phyloP scores from a whole-genome alignment of 768 basidiomycete species.

The Plicaturopsis crispa region DNA sequence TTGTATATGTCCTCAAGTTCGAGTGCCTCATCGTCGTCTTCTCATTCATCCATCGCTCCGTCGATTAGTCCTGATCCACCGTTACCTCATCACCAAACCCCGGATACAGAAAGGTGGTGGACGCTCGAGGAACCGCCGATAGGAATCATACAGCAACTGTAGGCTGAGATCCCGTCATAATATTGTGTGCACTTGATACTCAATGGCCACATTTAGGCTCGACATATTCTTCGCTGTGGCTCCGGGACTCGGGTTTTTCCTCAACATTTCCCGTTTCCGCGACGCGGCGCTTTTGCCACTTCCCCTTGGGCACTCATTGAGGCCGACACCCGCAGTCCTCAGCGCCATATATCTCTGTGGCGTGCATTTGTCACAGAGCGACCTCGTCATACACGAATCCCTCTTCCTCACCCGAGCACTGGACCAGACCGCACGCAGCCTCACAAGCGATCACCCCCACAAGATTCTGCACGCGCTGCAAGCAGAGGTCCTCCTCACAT shows the following conservation, averaged over 20 bases:
- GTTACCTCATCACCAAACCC: too few relatives aligned
- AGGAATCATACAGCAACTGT: constrained; percentile 5
- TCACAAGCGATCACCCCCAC: constrained; percentile 17
- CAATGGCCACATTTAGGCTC: constrained; percentile 4
- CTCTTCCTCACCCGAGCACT: constrained; percentile 18
- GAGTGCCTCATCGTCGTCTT: constrained; percentile 4
- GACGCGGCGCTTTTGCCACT: constrained; percentile 15
- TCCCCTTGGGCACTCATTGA: constrained; percentile 6
- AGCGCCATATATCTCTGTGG: constrained; percentile 12
- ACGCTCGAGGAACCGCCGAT: constrained; percentile 4
- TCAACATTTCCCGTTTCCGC: constrained; percentile 32
- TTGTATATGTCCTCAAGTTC: constrained; percentile 8
- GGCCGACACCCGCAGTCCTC: constrained; percentile 1
- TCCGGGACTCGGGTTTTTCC: constrained; percentile 38
- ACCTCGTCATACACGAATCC: constrained; percentile 16
- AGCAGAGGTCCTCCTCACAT: constrained; percentile 33
- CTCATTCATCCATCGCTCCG: too few relatives aligned
- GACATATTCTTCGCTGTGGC: constrained; percentile 11
- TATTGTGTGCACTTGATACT: constrained; percentile 4
- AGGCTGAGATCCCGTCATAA: constrained; percentile 23
- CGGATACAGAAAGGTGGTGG: background rate
- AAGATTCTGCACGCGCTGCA: constrained; percentile 28
- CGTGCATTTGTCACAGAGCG: constrained; percentile 21
- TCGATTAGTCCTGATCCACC: too few relatives aligned
- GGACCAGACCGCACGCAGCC: constrained; percentile 15